Evolutionary conservation across 2,329 filamentous ascomycete species (phyloP).

Genomic region (Metarhizium robertsii): DNA sequence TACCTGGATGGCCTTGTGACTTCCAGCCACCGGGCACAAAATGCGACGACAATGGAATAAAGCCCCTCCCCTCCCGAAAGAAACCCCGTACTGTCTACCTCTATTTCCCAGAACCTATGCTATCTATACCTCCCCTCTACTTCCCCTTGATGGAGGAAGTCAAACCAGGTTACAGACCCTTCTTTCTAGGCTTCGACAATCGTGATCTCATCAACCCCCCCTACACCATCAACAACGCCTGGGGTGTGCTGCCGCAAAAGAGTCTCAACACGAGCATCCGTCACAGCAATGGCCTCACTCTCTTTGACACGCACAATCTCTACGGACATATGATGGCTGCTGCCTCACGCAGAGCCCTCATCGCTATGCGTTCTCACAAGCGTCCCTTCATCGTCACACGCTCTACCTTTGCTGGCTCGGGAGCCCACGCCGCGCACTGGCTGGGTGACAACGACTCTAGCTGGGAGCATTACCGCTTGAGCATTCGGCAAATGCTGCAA

Average conservation of each 20-base stretch:
- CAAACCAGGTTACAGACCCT: no score
- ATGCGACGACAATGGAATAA: constrained; percentile 3
- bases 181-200: constrained; percentile 8
- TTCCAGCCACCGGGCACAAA: constrained; percentile 12
- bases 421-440: constrained; percentile 53
- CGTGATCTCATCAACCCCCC: constrained; percentile 13
- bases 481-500: constrained; percentile 48
- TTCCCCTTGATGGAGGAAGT: no score
- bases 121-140: no score
- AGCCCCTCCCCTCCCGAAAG: background rate
- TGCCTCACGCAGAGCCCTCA: constrained; percentile 56
- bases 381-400: constrained; percentile 67
- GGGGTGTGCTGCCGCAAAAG: constrained; percentile 42
- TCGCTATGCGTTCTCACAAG: constrained; percentile 49
- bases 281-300: constrained; percentile 55
- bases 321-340: constrained; percentile 70
- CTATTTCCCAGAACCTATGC: no score
- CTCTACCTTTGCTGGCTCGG: constrained; percentile 66
- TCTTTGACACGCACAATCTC: constrained; percentile 71
- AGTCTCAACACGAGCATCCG: constrained; percentile 59
- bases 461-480: constrained; percentile 50
- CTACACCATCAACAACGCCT: constrained; percentile 13
- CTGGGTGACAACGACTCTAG: constrained; percentile 34
- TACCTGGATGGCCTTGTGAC: constrained; percentile 53
- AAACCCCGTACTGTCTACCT: no score